Evolutionary conservation across 148 eudicot genomes (phyloP).

Genomic region (Selenicereus undatus): DNA sequence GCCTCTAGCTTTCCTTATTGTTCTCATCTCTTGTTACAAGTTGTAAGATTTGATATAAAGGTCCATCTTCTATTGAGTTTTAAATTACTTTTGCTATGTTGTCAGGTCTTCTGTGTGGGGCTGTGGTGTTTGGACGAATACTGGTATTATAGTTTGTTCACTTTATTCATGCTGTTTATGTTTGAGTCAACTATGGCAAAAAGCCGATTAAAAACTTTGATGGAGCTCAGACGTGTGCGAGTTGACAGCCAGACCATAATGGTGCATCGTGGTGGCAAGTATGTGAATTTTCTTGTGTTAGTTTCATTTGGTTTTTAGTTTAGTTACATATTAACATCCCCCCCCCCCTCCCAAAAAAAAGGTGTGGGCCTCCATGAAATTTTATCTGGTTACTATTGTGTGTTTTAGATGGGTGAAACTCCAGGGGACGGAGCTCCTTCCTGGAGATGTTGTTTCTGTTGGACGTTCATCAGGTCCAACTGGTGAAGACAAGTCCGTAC

Average conservation of each 20-base stretch:
- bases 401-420: constrained; percentile 80
- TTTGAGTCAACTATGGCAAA: constrained; percentile 99
- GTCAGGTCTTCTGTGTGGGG: constrained; percentile 95
- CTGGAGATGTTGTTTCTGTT: constrained; percentile 96
- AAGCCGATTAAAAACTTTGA: constrained; percentile 84
- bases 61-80: not conserved
- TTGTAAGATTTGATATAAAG: not conserved
- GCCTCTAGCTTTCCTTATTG: constrained; percentile 1
- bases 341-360: not conserved
- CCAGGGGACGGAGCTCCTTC: constrained; percentile 87
- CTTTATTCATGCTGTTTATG: constrained; percentile 89
- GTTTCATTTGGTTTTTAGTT: constrained; percentile 4
- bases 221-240: constrained; percentile 96
- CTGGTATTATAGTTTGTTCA: constrained; percentile 98
- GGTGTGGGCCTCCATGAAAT: not conserved
- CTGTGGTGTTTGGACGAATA: constrained; percentile 98
- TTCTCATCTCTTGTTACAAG: not conserved
- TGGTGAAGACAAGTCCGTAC: constrained; percentile 96
- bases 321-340: not conserved
- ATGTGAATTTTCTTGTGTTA: constrained; percentile 31
- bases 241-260: constrained; percentile 83
- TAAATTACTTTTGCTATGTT: constrained; percentile 4
- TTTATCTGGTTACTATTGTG: constrained; percentile 20
- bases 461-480: constrained; percentile 76
- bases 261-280: constrained; percentile 98